Percentiles rank a stretch among this genome's conserved stretches.
Conservation (phyloP, 441 rosid species). For the Populus tomentosa region DNA sequence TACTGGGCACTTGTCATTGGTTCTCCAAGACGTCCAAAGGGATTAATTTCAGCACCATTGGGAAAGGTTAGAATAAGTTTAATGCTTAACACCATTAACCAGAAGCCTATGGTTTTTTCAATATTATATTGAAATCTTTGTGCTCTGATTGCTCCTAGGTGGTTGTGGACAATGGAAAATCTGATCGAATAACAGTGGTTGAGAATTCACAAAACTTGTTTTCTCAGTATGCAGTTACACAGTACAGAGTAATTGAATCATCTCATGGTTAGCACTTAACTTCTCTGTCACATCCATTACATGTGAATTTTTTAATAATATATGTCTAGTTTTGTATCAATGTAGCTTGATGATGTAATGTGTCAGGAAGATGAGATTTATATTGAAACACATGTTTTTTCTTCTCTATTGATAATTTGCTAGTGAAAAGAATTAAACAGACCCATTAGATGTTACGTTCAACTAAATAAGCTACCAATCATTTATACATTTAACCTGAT, state of each 20-base stretch:
- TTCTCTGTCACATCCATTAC: neutral
- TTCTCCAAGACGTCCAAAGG: constrained; percentile 54
- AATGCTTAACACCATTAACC: constrained; percentile 1
- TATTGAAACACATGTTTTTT: too few relatives aligned
- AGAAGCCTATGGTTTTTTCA: neutral
- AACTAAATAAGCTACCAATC: too few relatives aligned
- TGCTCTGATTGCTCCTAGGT: constrained; percentile 38
- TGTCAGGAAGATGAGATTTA: too few relatives aligned
- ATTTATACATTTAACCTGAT: too few relatives aligned
- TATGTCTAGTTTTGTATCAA: neutral
- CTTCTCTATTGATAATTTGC: too few relatives aligned
- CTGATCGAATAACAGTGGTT: constrained; percentile 76
- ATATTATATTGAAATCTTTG: neutral
- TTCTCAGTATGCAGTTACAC: constrained; percentile 78
- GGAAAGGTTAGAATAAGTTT: constrained; percentile 53
- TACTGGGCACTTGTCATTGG: constrained; percentile 93
- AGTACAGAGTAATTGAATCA: constrained; percentile 64
- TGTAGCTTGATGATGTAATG: too few relatives aligned
- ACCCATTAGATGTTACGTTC: too few relatives aligned
- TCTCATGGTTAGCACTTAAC: constrained; percentile 51
- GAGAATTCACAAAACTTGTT: constrained; percentile 36
- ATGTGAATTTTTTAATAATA: too few relatives aligned
- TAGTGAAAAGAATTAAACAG: too few relatives aligned
- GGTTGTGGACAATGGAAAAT: constrained; percentile 80
- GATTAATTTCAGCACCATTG: constrained; percentile 69